These are phyloP conservation scores for Monotropa hypopitys DNA, from an alignment of 179 eudicot species.

Conservation along the genomic window DNA sequence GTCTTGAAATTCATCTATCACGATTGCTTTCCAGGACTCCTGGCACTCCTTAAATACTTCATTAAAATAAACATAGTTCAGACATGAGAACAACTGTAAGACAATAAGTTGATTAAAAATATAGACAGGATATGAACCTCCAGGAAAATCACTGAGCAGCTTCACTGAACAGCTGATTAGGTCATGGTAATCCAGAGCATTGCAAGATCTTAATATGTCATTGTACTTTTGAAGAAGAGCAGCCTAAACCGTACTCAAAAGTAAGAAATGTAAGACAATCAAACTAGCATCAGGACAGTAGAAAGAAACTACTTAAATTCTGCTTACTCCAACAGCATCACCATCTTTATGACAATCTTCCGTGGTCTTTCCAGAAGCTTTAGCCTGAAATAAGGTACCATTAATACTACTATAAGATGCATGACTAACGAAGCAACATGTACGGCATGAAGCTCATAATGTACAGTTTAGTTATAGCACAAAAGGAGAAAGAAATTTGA, in stretches of 20 bases:
- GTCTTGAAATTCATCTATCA: slow-evolving; percentile 90
- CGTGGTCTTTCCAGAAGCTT: slow-evolving; percentile 72
- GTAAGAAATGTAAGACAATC: slow-evolving; percentile 7
- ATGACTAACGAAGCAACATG: background rate
- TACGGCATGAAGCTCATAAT: background rate
- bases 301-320: background rate
- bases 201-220: slow-evolving; percentile 57
- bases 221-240: slow-evolving; percentile 50
- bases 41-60: slow-evolving; percentile 71
- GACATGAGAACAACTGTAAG: slow-evolving; percentile 5
- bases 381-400: slow-evolving; percentile 43
- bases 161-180: slow-evolving; percentile 73
- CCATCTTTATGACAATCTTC: slow-evolving; percentile 45
- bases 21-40: slow-evolving; percentile 69
- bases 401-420: background rate
- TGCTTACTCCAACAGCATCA: slow-evolving; percentile 54
- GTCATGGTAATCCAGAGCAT: slow-evolving; percentile 90
- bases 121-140: slow-evolving; percentile 42
- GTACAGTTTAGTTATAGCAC: background rate
- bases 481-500: background rate
- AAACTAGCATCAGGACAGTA: background rate
- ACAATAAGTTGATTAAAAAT: background rate
- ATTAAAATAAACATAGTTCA: slow-evolving; percentile 6
- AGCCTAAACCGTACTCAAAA: slow-evolving; percentile 37
- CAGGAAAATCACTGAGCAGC: slow-evolving; percentile 69